Base-by-base conservation (phyloP, 345 rosid species). In the Iberis pinnata region DNA sequence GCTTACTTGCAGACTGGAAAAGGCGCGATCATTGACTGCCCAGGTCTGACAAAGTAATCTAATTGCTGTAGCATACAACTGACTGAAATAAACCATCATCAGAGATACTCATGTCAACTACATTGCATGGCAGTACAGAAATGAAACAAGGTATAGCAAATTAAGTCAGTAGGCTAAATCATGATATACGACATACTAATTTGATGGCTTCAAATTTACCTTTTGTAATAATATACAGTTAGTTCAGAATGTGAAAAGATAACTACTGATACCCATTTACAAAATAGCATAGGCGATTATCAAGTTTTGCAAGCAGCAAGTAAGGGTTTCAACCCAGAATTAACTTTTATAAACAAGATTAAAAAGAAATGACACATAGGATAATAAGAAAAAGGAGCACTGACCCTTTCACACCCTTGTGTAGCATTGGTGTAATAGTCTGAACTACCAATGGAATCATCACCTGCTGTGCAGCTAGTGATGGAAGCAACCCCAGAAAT, bases 11-110 rank as follows among this genome's bases (percentile, higher is more conserved):
- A 90, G 70, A 68, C 80, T 86, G 24, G 78, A 75, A 82, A 90
- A 90, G 71, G 82, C 83, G 49, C 90, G 92, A 64, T 86, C 98
- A 76, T 84, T 86, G 70, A 72, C 73, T 64, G 68, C 77, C 98
- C 96, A 90, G 46, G 95, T 80, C 70, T 79, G 87, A 65, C 90
- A 90, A 70, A 90, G 95, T 76, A 90, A 82, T 71, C 98, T 95
- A 71, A 71, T 69, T 60, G 90, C 92, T 67, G 94, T 78, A 40
- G 82, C 84, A 66, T 78, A 80, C 76, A 86, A 74, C 57, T 78
- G 76, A 67, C 96, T 90, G 81, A 74, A 70, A 75, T 27, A 70
- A 68, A 64, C 42, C 16, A 58, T 52, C 60, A 66, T 58, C 70
- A 66, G 70, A 58, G 43, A 17, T 27, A 58, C 54, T 43, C 49